Evolutionary conservation across 805 yeast genomes (phyloP), one percentile per base, ranked within the genome.

Genomic region (Allodekkera sacchari): DNA sequence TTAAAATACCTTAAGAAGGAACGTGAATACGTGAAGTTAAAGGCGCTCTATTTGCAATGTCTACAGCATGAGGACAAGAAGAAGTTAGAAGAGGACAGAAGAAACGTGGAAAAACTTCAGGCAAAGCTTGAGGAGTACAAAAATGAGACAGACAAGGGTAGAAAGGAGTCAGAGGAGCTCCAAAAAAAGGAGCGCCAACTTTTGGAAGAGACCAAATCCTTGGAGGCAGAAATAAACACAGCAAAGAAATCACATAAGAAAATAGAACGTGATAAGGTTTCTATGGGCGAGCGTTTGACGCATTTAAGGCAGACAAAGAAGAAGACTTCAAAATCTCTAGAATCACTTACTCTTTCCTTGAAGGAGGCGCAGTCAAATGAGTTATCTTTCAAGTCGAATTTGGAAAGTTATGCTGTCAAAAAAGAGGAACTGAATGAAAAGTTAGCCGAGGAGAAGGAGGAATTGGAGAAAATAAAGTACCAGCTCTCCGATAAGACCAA

Each of bases 401-500:
- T 69, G 27, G 48, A 46, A 3, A 64, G 66, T 14, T 64, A 61
- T 39, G 59, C 61, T 18, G 38, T 42, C 1, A 77, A 79, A 32
- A 43, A 75, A 9, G 56, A 52, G 2, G 57, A 53, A 15, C 60
- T 83, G 15, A 61, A 64, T 17, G 38, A 37, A 6, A 57, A 70
- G 3, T 55, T 82, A 16, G 61, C 62, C 7, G 38, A 38, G 0
- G 95, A 85, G 47, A 75, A 70, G 34, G 48, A 48, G 0, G 60
- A 58, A n/a, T 57, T 89, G 15, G 81, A 76, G 32, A 66, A 66
- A 17, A 75, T 88, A 9, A 74, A 87, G 45, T 43, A 64, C 6
- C 74, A 72, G 18, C 64, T 92, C 28, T 74, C 84, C 7, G 78
- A 74, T 28, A 83, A 84, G 50, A 89, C 97, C 0, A 66, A 74